Conservation (phyloP, 2,329 filamentous ascomycete genomes). For the Sporothrix inflata region DNA sequence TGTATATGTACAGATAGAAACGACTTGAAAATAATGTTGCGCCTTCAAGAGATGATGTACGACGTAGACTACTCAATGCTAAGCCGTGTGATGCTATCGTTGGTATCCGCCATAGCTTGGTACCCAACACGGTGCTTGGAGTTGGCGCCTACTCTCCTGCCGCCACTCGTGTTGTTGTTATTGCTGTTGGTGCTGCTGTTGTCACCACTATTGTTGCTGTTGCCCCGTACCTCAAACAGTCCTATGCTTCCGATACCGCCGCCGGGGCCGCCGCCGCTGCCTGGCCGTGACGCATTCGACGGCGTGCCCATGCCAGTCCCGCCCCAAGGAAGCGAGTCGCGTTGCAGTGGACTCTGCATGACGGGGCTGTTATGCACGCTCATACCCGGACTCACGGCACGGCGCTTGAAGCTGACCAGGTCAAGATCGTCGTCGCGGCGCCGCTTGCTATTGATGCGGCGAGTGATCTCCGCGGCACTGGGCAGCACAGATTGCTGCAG, state of each 20-base stretch:
- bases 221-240: slow-evolving; percentile 44
- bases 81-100: slow-evolving; percentile 94
- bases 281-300: slow-evolving; percentile 48
- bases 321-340: slow-evolving; percentile 73
- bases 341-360: slow-evolving; percentile 79
- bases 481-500: slow-evolving; percentile 46
- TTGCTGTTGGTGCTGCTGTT: slow-evolving; percentile 50
- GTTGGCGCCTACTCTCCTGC: slow-evolving; percentile 39
- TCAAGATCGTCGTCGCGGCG: slow-evolving; percentile 83
- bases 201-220: slow-evolving; percentile 36
- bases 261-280: slow-evolving; percentile 45
- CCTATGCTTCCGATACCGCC: slow-evolving; percentile 30
- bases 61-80: slow-evolving; percentile 73
- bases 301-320: slow-evolving; percentile 57
- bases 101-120: slow-evolving; percentile 95
- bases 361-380: slow-evolving; percentile 89
- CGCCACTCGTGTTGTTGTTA: slow-evolving; percentile 47
- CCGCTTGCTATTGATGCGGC: slow-evolving; percentile 80
- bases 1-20: neutral
- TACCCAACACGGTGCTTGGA: slow-evolving; percentile 69
- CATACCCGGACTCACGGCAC: slow-evolving; percentile 89
- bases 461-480: slow-evolving; percentile 72
- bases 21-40: slow-evolving; percentile 4
- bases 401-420: slow-evolving; percentile 82
- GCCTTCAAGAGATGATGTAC: neutral